A percentile compares a stretch with the other conserved stretches of the same genome.
Evolutionary conservation across 2,329 filamentous ascomycete species (phyloP).

Genomic region (Boeremia lycopersici): DNA sequence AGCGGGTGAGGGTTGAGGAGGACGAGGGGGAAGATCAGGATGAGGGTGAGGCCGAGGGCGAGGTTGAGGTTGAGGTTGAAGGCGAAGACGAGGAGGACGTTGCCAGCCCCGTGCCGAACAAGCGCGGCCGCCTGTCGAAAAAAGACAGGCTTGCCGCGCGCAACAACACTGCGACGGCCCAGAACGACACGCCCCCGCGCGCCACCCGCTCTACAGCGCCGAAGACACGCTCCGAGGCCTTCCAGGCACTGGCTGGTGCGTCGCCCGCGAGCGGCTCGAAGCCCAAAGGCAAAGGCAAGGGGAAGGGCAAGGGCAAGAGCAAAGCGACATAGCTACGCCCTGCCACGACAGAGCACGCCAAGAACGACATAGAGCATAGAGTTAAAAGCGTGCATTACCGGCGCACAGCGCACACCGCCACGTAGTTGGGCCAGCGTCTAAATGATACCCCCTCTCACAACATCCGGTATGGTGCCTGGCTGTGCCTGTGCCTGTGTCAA

Average conservation of each 20-base stretch:
- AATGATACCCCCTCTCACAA: neutral
- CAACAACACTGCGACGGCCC: slow-evolving; percentile 2
- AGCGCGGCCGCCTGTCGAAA: slow-evolving; percentile 11
- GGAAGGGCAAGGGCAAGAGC: slow-evolving; percentile 6
- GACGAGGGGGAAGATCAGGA: slow-evolving; percentile 1
- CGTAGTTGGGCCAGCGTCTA: neutral
- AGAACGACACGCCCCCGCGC: slow-evolving; percentile 20
- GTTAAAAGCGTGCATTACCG: no score
- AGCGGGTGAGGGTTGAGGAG: neutral
- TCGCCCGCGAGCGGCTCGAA: slow-evolving; percentile 2
- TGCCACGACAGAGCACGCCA: no score
- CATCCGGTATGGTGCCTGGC: no score
- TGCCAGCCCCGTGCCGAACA: slow-evolving; percentile 14
- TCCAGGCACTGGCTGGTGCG: slow-evolving; percentile 30
- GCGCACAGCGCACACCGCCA: no score
- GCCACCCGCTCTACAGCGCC: slow-evolving; percentile 19
- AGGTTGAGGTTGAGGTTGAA: neutral
- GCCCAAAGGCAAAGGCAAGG: neutral
- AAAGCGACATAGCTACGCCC: neutral
- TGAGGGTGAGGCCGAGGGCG: neutral
- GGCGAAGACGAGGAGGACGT: neutral
- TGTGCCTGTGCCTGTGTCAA: neutral
- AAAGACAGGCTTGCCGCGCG: slow-evolving; percentile 4
- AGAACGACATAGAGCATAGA: no score
- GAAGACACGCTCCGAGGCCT: slow-evolving; percentile 33